phyloP scores from a whole-genome alignment of 805 yeast genomes.

The Priceomyces haplophilus region DNA sequence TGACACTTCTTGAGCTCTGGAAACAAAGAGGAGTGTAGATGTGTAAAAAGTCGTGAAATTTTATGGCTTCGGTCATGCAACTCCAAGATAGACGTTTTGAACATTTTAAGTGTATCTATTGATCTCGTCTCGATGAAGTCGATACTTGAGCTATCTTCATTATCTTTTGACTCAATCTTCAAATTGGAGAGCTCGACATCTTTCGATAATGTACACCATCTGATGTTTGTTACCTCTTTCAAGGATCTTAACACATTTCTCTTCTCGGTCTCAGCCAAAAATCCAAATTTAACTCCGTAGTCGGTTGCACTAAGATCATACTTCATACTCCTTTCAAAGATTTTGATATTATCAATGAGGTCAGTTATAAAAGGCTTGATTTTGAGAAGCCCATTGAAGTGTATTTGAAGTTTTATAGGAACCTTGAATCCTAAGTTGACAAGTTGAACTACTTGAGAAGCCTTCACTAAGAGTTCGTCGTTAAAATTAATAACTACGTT shows the following conservation, averaged over 20 bases:
- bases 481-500: conserved; percentile 53
- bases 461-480: conserved; percentile 35
- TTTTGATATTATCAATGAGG: conserved; percentile 49
- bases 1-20: conserved; percentile 15
- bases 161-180: conserved; percentile 21
- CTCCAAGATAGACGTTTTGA: conserved; percentile 21
- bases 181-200: conserved; percentile 44
- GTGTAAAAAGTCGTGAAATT: conserved; percentile 15
- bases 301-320: conserved; percentile 22
- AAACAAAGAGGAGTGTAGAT: conserved; percentile 12
- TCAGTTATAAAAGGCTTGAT: conserved; percentile 57
- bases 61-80: conserved; percentile 18
- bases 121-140: conserved; percentile 24
- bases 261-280: conserved; percentile 39
- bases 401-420: conserved; percentile 49
- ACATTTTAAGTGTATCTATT: conserved; percentile 17
- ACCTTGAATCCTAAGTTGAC: conserved; percentile 50
- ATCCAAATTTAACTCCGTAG: conserved; percentile 38
- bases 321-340: conserved; percentile 31
- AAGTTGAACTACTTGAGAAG: conserved; percentile 55
- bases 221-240: conserved; percentile 30
- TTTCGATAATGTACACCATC: conserved; percentile 54
- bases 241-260: conserved; percentile 31
- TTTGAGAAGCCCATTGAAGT: conserved; percentile 48
- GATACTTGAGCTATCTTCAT: conserved; percentile 18